Evolutionary conservation across 208 protist species (phyloP).

Genomic region (Kentomonas sorsogonicus): DNA sequence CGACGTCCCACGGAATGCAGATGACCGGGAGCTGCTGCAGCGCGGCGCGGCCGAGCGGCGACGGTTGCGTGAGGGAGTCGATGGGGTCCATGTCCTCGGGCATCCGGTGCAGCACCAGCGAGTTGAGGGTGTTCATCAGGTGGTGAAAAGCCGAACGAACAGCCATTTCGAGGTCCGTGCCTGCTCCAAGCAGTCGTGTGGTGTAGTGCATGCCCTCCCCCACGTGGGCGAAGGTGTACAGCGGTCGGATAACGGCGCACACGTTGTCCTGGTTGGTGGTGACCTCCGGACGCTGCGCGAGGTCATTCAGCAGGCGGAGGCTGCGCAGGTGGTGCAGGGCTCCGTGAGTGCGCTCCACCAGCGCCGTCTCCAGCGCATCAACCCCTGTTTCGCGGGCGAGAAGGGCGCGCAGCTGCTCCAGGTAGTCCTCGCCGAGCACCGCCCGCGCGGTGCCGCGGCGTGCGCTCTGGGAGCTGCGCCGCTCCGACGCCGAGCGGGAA

Average conservation of each 20-base stretch:
- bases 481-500: conserved; percentile 59
- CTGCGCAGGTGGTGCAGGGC: conserved; percentile 59
- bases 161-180: conserved; percentile 51
- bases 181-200: conserved; percentile 60
- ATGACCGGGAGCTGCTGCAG: conserved; percentile 69
- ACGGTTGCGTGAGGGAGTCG: conserved; percentile 36
- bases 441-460: conserved; percentile 58
- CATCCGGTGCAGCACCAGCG: conserved; percentile 20
- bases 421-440: conserved; percentile 43
- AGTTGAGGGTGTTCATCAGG: conserved; percentile 34
- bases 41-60: conserved; percentile 32
- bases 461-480: conserved; percentile 40
- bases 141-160: conserved; percentile 67
- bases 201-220: conserved; percentile 55
- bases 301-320: conserved; percentile 34
- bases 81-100: conserved; percentile 26
- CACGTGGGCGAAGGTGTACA: conserved; percentile 42
- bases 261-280: conserved; percentile 11
- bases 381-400: conserved; percentile 48
- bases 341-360: conserved; percentile 49
- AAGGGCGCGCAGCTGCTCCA: conserved; percentile 72
- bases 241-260: conserved; percentile 31
- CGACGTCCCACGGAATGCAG: conserved; percentile 77
- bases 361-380: conserved; percentile 46
- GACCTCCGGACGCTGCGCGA: conserved; percentile 4